Percentiles rank a stretch among this genome's conserved stretches.
These are phyloP conservation scores for Neocatenulostroma microsporum DNA, from an alignment of 2,329 filamentous ascomycete species.

Conservation along the genomic window DNA sequence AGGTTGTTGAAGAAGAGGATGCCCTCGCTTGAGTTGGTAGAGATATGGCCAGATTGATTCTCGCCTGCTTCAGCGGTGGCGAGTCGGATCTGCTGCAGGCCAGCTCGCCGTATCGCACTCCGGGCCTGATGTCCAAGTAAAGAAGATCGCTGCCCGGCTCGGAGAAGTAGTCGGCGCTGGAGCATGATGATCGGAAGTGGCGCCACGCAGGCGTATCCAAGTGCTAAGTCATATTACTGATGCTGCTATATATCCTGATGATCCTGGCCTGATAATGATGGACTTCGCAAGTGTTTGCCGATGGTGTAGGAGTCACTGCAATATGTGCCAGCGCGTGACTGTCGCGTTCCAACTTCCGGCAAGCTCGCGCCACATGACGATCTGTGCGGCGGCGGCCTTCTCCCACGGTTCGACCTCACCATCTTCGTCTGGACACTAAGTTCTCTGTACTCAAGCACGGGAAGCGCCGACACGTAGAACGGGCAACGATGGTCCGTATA, in stretches of 20 bases:
- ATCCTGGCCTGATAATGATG: not conserved
- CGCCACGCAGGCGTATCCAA: no score
- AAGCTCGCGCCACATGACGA: no score
- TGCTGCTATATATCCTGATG: no score
- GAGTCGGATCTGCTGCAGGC: not conserved
- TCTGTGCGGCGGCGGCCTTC: no score
- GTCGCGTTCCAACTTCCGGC: no score
- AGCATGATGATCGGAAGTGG: not conserved
- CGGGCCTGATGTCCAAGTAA: not conserved
- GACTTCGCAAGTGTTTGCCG: not conserved
- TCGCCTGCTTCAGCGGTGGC: constrained; percentile 43
- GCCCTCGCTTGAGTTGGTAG: constrained; percentile 65
- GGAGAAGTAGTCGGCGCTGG: constrained; percentile 1
- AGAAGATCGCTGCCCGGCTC: not conserved
- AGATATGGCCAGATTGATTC: constrained; percentile 72
- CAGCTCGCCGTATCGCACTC: not conserved
- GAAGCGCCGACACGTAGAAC: no score
- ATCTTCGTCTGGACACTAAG: no score
- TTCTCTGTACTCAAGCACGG: no score
- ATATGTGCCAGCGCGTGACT: no score
- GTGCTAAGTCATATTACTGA: not conserved
- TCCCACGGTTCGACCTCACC: no score
- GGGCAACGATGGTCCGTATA: no score
- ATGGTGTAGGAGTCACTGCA: no score
- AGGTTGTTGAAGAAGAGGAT: constrained; percentile 89